Percentiles rank a stretch among this genome's conserved stretches.
phyloP scores from a whole-genome alignment of 768 basidiomycete species.

The Phanerodontia chrysosporium region DNA sequence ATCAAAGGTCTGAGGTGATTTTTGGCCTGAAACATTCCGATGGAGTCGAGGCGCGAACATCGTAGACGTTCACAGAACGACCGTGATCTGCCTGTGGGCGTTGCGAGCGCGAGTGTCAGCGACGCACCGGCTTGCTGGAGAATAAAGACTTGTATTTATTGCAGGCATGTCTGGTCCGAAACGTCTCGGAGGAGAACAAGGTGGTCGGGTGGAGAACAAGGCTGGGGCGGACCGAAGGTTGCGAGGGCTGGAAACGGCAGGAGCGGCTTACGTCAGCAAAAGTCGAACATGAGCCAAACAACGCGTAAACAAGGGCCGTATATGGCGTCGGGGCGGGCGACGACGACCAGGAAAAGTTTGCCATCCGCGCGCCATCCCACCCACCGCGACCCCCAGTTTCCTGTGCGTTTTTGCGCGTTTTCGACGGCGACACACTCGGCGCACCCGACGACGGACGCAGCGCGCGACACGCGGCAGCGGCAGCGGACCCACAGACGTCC shows the following conservation, averaged over 20 bases:
- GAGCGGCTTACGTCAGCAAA: slow-evolving; percentile 9
- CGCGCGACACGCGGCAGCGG: not conserved
- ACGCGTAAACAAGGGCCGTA: slow-evolving; percentile 32
- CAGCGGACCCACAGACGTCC: slow-evolving; percentile 52
- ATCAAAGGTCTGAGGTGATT: not conserved
- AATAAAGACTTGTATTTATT: too few species aligned
- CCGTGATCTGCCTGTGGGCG: too few species aligned
- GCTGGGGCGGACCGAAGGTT: not conserved
- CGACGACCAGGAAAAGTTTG: slow-evolving; percentile 12
- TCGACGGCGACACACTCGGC: not conserved
- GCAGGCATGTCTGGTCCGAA: not conserved
- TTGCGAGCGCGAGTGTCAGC: too few species aligned
- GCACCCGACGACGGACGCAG: too few species aligned
- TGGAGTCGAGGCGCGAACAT: not conserved
- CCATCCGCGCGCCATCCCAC: slow-evolving; percentile 15
- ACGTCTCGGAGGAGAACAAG: not conserved
- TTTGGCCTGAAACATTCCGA: not conserved
- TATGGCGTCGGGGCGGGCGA: slow-evolving; percentile 1
- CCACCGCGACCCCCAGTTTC: slow-evolving; percentile 14
- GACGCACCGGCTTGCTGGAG: too few species aligned
- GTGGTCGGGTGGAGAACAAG: not conserved
- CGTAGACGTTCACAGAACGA: too few species aligned
- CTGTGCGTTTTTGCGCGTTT: slow-evolving; percentile 3
- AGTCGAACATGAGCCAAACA: slow-evolving; percentile 53
- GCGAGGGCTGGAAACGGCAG: not conserved